Evolutionary conservation across 2,329 filamentous ascomycete species (phyloP).

Genomic region (Colletotrichum sp.): DNA sequence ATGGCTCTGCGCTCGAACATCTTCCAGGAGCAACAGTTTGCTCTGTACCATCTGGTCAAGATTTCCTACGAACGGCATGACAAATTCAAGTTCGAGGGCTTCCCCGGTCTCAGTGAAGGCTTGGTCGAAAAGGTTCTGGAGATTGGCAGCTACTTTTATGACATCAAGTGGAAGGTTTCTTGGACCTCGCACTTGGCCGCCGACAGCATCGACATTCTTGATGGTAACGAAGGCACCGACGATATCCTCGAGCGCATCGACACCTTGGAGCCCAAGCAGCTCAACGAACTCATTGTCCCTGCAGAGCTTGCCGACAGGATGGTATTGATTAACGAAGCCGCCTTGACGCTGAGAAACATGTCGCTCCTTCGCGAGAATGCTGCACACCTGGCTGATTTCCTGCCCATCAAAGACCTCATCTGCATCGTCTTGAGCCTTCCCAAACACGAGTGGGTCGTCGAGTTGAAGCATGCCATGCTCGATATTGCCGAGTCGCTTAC

Average conservation of each 20-base stretch:
- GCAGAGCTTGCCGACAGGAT: conserved; percentile 74
- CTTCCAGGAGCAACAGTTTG: conserved; percentile 86
- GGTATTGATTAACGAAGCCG: conserved; percentile 82
- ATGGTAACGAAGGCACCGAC: conserved; percentile 55
- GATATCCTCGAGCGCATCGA: conserved; percentile 71
- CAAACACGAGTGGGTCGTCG: conserved; percentile 71
- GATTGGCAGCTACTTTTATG: conserved; percentile 79
- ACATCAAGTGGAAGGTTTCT: conserved; percentile 80
- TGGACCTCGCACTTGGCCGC: conserved; percentile 58
- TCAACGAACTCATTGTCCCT: conserved; percentile 72
- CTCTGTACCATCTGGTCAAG: conserved; percentile 90
- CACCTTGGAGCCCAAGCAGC: conserved; percentile 62
- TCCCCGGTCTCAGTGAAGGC: conserved; percentile 85
- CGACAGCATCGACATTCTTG: conserved; percentile 50
- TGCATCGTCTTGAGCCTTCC: conserved; percentile 84
- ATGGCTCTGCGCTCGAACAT: conserved; percentile 83
- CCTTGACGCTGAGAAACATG: conserved; percentile 93
- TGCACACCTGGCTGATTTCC: conserved; percentile 74
- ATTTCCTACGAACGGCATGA: conserved; percentile 95
- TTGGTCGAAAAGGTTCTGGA: conserved; percentile 85
- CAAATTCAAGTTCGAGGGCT: conserved; percentile 94
- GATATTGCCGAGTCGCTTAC: conserved; percentile 93
- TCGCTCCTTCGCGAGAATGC: conserved; percentile 92
- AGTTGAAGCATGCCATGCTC: conserved; percentile 88
- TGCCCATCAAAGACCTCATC: conserved; percentile 78